Evolutionary conservation across 495 filamentous ascomycete genomes (phyloP), one percentile per base, ranked within the genome.

Genomic region (Tetracladium setigerum): DNA sequence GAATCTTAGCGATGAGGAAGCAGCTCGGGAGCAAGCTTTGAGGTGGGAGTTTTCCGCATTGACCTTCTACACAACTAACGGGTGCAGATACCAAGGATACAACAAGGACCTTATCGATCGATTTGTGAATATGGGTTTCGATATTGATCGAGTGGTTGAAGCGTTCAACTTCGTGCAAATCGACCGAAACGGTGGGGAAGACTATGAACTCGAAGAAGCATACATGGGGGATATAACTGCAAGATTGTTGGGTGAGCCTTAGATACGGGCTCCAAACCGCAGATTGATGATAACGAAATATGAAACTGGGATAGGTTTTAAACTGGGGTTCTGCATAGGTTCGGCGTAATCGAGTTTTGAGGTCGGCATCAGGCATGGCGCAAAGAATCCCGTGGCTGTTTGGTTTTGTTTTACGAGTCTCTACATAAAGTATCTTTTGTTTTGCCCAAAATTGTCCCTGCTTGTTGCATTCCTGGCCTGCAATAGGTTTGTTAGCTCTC

Each of bases 91-190:
- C 58, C 80, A 87, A 41, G 94, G 92, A 5, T 98, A 95, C 59
- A 89, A 87, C 62, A 84, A 85, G 54, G 77, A 83, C 7, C 72
- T 95, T 33, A 81, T 97, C 52, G 85, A 95, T 55, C 78, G 83
- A n/a, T 97, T 97, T 58, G 79, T 84, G 14, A 76, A 72, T 55
- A 97, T 98, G 92, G 92, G 92, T 33, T 98, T 98, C 54, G 84
- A 90, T 49, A 77, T 95, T n/a, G 83, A 86, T 41, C 72, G 76
- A 30, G 89, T 98, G 2, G 92, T 97, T 5, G 76, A 79, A 16
- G 87, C 89, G 4, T 91, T 98, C 55, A 76, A 81, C 49, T 85
- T 71, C 44, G 84, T 90, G 13, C 86, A 88, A 2, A 89, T 95
- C 50, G 84, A 90, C 49, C 76, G 75, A 17, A 84, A 79, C 46